Evolutionary conservation across 2,329 filamentous ascomycete species (phyloP), one percentile per base, ranked within the genome.

Genomic region (Colletotrichum musicola): DNA sequence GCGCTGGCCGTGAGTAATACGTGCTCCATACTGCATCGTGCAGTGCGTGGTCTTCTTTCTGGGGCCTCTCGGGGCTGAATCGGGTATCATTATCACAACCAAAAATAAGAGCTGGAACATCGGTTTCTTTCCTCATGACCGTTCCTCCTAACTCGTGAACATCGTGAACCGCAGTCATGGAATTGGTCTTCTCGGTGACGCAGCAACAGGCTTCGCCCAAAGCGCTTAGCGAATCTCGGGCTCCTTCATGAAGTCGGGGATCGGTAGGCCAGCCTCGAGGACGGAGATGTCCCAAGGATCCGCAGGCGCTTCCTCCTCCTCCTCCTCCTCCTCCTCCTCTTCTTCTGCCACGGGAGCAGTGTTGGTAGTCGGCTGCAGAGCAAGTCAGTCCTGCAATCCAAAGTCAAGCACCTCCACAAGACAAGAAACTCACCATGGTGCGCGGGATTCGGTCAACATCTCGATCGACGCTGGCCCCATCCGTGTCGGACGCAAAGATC

Each of bases 401-500:
- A 25, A 13, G 12, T 20, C 10, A 38, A 6, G 44, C 18, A 6
- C 44, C 1, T 7, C 18, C n/a, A 7, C 6, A 12, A 14, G 18
- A 13, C 4, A 12, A 14, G 18, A 13, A 3, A 66, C 62, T 56
- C 25, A 64, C 64, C 6, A 20, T 35, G 12, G 27, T 27, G 10
- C 44, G 62, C 14, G 73, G 73, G 38, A 76, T 71, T n/a, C 75
- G 57, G 20, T 74, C 75, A 27, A 77, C 72, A 12, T 76, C 71
- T 5, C 78, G 75, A 10, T 75, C 74, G 16, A 76, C 65, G 4
- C 79, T 81, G 14, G 80, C 78, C 4, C 78, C 81, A 16, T 88
- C 86, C 30, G 83, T 81, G 70, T 88, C 85, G 18, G 88, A 81
- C 1, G 88, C 88, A 72, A 89, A 99, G 10, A 98, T 92, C 82